phyloP scores from a whole-genome alignment of 768 basidiomycete genomes.

The Jaapia argillacea region DNA sequence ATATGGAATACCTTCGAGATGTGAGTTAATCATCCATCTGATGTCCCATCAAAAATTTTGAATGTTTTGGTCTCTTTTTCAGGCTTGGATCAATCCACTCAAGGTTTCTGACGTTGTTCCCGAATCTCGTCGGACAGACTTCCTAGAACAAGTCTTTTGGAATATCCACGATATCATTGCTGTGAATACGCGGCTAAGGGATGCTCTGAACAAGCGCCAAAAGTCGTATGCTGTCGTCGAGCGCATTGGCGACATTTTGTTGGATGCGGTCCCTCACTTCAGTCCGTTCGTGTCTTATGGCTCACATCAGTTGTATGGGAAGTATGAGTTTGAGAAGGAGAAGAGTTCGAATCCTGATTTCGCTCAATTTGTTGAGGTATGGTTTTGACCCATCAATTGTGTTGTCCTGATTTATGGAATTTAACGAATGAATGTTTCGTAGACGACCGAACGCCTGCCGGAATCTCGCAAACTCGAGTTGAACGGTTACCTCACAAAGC shows the following conservation, averaged over 20 bases:
- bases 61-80: background rate
- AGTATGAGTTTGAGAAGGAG: slow-evolving; percentile 99
- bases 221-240: slow-evolving; percentile 93
- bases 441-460: slow-evolving; percentile 87
- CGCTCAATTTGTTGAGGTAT: slow-evolving; percentile 89
- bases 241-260: slow-evolving; percentile 81
- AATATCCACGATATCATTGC: slow-evolving; percentile 89
- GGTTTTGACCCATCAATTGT: too few relatives aligned
- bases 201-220: slow-evolving; percentile 90
- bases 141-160: slow-evolving; percentile 95
- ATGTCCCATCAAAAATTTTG: background rate
- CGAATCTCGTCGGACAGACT: slow-evolving; percentile 63
- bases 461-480: slow-evolving; percentile 95
- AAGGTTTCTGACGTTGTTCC: slow-evolving; percentile 73
- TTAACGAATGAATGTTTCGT: background rate
- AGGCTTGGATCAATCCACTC: slow-evolving; percentile 89
- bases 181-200: slow-evolving; percentile 86
- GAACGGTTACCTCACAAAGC: slow-evolving; percentile 97
- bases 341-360: slow-evolving; percentile 89
- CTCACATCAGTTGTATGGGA: slow-evolving; percentile 94
- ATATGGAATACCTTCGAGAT: slow-evolving; percentile 96
- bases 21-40: slow-evolving; percentile 28
- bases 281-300: slow-evolving; percentile 93
- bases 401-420: background rate
- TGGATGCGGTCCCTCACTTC: slow-evolving; percentile 82